phyloP scores from a whole-genome alignment of 192 early-diverging fungal species.

The Globomyces pollinis-pini region DNA sequence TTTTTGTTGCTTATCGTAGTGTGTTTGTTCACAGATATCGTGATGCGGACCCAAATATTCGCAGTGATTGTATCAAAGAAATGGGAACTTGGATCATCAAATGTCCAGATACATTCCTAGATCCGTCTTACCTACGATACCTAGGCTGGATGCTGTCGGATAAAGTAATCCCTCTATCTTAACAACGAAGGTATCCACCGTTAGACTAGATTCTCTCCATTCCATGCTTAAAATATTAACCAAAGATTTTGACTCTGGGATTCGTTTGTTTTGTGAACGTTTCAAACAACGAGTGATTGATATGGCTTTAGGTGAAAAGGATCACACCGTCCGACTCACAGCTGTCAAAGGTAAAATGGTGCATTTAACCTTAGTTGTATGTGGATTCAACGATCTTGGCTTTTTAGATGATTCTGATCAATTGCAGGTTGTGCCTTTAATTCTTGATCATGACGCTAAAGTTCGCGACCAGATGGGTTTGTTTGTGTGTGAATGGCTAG shows the following conservation, averaged over 20 bases:
- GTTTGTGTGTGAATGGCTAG: conserved; percentile 25
- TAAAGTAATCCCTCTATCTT: conserved; percentile 33
- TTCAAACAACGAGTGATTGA: conserved; percentile 66
- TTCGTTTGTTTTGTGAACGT: conserved; percentile 58
- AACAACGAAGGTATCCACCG: conserved; percentile 9
- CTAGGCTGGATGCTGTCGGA: conserved; percentile 85
- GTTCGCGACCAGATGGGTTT: conserved; percentile 60
- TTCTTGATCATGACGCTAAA: conserved; percentile 62
- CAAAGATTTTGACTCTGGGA: conserved; percentile 44
- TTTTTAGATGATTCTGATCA: conserved; percentile 58
- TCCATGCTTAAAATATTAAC: conserved; percentile 52
- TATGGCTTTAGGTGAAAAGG: conserved; percentile 64
- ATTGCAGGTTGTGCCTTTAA: conserved; percentile 55
- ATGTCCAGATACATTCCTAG: conserved; percentile 65
- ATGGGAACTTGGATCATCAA: conserved; percentile 70
- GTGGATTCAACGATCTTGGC: conserved; percentile 35
- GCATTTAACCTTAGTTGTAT: no score
- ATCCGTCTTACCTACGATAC: conserved; percentile 69
- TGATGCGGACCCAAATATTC: conserved; percentile 78
- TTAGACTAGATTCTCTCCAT: conserved; percentile 65
- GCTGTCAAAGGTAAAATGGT: no score
- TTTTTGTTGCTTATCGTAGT: conserved; percentile 26
- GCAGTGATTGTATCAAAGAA: conserved; percentile 73
- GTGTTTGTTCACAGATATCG: conserved; percentile 87
- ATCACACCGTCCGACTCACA: conserved; percentile 26